These are phyloP conservation scores for Penicillium herquei DNA, from an alignment of 495 filamentous ascomycete genomes.

Conservation along the genomic window DNA sequence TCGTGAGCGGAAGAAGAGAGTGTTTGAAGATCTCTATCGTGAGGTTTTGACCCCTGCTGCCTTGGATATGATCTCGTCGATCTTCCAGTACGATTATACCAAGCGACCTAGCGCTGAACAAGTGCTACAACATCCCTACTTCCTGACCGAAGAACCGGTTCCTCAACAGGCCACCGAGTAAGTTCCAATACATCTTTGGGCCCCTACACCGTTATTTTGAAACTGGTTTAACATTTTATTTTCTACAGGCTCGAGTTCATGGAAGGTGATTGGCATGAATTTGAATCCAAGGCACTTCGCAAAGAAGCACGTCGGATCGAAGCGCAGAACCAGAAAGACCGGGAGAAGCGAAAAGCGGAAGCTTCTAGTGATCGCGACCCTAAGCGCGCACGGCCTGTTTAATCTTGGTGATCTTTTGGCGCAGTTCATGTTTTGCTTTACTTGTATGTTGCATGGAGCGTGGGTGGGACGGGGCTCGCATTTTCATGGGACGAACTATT, in stretches of 20 bases:
- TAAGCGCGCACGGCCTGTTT: conserved; percentile 29
- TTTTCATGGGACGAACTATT: conserved; percentile 10
- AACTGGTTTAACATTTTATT: conserved; percentile 9
- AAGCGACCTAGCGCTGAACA: conserved; percentile 82
- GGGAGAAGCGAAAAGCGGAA: conserved; percentile 47
- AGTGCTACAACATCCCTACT: conserved; percentile 88
- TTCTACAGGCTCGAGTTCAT: conserved; percentile 70
- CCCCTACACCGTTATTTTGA: background rate
- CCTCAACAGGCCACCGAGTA: conserved; percentile 81
- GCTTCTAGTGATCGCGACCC: conserved; percentile 37
- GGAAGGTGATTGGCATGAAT: conserved; percentile 98
- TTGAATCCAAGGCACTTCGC: conserved; percentile 92
- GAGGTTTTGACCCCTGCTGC: conserved; percentile 70
- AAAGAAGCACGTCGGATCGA: conserved; percentile 70
- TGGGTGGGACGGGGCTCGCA: conserved; percentile 16
- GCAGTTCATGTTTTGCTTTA: background rate
- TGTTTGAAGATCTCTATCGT: conserved; percentile 82
- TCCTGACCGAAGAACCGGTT: conserved; percentile 74
- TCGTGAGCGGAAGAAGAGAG: conserved; percentile 65
- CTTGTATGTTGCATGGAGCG: background rate
- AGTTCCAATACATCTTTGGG: conserved; percentile 34
- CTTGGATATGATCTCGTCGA: conserved; percentile 73
- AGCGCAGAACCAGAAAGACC: conserved; percentile 53
- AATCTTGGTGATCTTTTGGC: conserved; percentile 9
- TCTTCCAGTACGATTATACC: conserved; percentile 85